Base-by-base conservation (phyloP, 768 basidiomycete genomes). In the Amanita exitialis region DNA sequence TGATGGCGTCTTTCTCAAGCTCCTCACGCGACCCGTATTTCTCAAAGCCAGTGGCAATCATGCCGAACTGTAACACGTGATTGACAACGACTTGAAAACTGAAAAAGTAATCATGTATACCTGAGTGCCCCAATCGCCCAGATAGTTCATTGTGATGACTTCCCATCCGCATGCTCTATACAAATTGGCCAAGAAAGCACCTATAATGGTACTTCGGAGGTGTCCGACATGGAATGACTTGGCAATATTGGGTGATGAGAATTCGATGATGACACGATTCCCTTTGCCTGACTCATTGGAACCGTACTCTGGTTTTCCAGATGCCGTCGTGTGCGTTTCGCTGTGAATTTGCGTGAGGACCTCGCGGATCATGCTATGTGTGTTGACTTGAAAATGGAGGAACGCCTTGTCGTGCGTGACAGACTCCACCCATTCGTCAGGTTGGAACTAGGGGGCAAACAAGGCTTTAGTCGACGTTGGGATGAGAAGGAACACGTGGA, bases 211-310 rank as follows among this genome's bases (percentile, higher is more conserved):
- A 49, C 90, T 93, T 35, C 95, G 79, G 53, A 98, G 69, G 67
- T 98, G 95, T 12, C 95, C 96, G 47, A 96, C 93, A 59, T 99
- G 95, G 80, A 98, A 98, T 4, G 86, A 86, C 64, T 99, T 99
- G 16, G 95, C 95, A 58, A 98, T 97, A 62, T 99, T 98, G 13
- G 94, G 94, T 2, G 89, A 90, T 1, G 92, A 96, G 67, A 90
- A 98, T 66, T 98, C 95, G 60, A 95, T 76, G 57, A 95, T 64
- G 54, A 88, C 69, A 45, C 80, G 89, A 69, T 96, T 93, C 9
- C 92, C 92, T 41, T 76, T 72, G 4, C 90, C 91, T 3, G 72
- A 69, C 25, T 71, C 70, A 64, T 91, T 94, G 3, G 79, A 75
- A n/a, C 95, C 95, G 60, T 92, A 99, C 36, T 83, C 79, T 6